Conservation (phyloP, 352 stramenopile genomes). For the Phytopythium kandeliae region DNA sequence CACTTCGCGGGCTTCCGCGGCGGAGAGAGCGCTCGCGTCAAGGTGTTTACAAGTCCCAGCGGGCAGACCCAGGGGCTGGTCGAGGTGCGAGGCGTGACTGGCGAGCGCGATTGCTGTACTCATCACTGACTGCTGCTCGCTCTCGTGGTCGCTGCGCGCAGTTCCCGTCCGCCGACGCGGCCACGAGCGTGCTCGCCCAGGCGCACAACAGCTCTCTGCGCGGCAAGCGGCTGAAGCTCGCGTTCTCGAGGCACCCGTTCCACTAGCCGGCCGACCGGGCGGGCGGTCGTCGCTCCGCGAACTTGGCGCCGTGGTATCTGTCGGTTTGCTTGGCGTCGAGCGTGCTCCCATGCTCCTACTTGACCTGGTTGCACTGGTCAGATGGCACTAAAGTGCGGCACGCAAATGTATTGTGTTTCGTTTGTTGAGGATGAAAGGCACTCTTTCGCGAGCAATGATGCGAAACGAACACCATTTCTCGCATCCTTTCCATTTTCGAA, state of each 20-base stretch:
- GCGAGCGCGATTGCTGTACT: neutral
- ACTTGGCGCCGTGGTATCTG: no score
- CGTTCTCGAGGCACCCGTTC: slow-evolving; percentile 51
- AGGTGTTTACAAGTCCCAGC: slow-evolving; percentile 38
- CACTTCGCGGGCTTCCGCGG: slow-evolving; percentile 31
- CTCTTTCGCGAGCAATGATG: no score
- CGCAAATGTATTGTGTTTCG: neutral
- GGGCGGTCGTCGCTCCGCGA: no score
- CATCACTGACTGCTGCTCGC: neutral
- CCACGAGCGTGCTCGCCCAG: slow-evolving; percentile 45
- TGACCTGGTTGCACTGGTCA: neutral
- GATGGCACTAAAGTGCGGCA: neutral
- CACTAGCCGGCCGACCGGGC: no score
- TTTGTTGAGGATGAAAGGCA: no score
- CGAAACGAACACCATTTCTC: no score
- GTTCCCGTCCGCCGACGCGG: slow-evolving; percentile 40
- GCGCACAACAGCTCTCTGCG: slow-evolving; percentile 40
- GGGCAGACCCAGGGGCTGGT: slow-evolving; percentile 43
- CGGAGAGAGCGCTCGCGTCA: slow-evolving; percentile 36
- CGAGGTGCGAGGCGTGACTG: slow-evolving; percentile 15
- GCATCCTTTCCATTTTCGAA: no score
- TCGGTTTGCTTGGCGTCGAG: no score
- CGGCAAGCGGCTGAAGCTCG: slow-evolving; percentile 39
- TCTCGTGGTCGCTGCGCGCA: slow-evolving; percentile 5
- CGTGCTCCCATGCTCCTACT: no score